phyloP scores from a whole-genome alignment of 2,329 filamentous ascomycete genomes.

The Fusarium verticillioides region DNA sequence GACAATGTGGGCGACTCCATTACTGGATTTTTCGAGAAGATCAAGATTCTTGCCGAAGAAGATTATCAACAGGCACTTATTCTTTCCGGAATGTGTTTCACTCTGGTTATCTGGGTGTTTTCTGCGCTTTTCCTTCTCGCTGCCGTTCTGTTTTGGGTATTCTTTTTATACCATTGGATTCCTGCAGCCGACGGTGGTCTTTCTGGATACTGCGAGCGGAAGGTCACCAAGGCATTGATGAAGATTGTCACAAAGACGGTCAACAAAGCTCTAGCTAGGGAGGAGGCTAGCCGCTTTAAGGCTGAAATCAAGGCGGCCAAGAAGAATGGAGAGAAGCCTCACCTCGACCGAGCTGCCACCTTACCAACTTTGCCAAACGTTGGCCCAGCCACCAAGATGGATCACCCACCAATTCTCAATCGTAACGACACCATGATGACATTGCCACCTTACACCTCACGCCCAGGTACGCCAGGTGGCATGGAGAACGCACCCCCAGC shows the following conservation, averaged over 20 bases:
- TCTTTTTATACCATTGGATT: slow-evolving; percentile 94
- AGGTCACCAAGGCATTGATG: slow-evolving; percentile 86
- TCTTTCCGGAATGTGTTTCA: slow-evolving; percentile 92
- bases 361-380: slow-evolving; percentile 68
- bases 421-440: slow-evolving; percentile 71
- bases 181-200: slow-evolving; percentile 83
- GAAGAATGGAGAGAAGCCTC: slow-evolving; percentile 63
- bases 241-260: slow-evolving; percentile 88
- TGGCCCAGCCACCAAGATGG: slow-evolving; percentile 54
- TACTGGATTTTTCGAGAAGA: slow-evolving; percentile 83
- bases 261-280: slow-evolving; percentile 86
- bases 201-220: slow-evolving; percentile 87
- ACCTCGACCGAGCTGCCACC: slow-evolving; percentile 70
- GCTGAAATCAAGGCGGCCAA: slow-evolving; percentile 62
- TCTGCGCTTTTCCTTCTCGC: slow-evolving; percentile 79
- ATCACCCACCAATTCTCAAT: slow-evolving; percentile 67
- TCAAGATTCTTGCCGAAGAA: slow-evolving; percentile 76
- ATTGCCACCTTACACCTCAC: slow-evolving; percentile 71
- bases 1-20: slow-evolving; percentile 70
- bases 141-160: slow-evolving; percentile 81
- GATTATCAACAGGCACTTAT: slow-evolving; percentile 85
- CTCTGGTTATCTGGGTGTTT: slow-evolving; percentile 88
- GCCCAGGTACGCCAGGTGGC: slow-evolving; percentile 64
- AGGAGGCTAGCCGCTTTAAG: slow-evolving; percentile 69
- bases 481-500: slow-evolving; percentile 65